phyloP scores from a whole-genome alignment of 768 basidiomycete genomes.

The Cystobasidium onofrii region DNA sequence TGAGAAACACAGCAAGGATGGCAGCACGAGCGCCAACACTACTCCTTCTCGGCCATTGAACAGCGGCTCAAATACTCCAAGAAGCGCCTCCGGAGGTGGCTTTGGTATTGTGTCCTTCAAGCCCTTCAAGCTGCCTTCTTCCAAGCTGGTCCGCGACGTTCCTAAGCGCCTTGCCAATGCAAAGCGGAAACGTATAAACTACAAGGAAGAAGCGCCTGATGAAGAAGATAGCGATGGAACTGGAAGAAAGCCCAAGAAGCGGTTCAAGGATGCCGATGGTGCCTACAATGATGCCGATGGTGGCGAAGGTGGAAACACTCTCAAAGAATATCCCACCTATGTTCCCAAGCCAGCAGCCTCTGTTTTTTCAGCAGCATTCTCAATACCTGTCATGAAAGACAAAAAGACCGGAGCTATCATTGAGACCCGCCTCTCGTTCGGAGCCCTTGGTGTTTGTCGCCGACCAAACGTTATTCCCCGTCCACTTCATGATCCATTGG shows the following conservation, averaged over 20 bases:
- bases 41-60: neutral
- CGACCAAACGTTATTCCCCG: conserved; percentile 71
- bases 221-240: conserved; percentile 52
- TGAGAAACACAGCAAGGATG: neutral
- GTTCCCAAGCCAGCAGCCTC: conserved; percentile 16
- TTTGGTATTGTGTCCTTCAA: conserved; percentile 44
- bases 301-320: neutral
- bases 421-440: conserved; percentile 29
- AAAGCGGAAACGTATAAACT: conserved; percentile 80
- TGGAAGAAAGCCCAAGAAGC: conserved; percentile 56
- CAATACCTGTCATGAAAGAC: conserved; percentile 30
- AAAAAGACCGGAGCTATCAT: conserved; percentile 33
- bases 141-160: conserved; percentile 10
- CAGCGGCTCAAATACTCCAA: neutral
- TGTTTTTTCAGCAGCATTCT: conserved; percentile 18
- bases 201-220: conserved; percentile 55
- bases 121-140: conserved; percentile 37
- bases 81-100: conserved; percentile 41
- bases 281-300: conserved; percentile 19
- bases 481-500: conserved; percentile 94
- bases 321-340: conserved; percentile 25
- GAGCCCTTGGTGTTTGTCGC: conserved; percentile 71
- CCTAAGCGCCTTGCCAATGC: conserved; percentile 17
- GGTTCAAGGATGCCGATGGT: conserved; percentile 50
- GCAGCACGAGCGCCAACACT: neutral